These are phyloP conservation scores for Flaveria bidentis DNA, from an alignment of 129 eudicot species.

Conservation along the genomic window DNA sequence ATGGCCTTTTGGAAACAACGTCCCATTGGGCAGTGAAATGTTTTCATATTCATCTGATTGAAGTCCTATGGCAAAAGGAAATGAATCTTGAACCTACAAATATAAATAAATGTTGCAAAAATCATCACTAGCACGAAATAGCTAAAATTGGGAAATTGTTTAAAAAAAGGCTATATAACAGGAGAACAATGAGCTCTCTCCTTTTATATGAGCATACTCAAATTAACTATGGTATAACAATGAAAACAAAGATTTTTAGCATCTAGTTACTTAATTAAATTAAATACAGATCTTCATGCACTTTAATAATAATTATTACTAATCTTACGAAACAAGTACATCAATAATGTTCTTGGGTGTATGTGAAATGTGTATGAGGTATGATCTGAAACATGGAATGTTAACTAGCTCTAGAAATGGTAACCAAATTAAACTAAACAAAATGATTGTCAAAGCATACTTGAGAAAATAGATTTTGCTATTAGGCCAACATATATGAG, in stretches of 20 bases:
- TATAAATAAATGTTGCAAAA: conserved; percentile 13
- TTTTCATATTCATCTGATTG: conserved; percentile 55
- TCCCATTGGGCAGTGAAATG: conserved; percentile 49
- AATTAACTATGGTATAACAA: background rate
- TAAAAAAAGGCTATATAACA: background rate
- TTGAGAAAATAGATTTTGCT: background rate
- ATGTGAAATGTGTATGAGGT: background rate
- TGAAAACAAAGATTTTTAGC: background rate
- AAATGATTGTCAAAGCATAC: background rate
- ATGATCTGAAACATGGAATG: conserved; percentile 10
- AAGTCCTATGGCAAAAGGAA: conserved; percentile 84
- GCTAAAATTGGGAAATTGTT: background rate
- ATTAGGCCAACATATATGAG: background rate
- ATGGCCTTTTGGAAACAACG: conserved; percentile 69
- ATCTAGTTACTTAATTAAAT: conserved; percentile 5
- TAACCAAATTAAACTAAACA: background rate
- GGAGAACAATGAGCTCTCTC: background rate
- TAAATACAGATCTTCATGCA: background rate
- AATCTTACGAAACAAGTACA: conserved; percentile 5
- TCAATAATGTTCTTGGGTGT: background rate
- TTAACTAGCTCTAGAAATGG: background rate
- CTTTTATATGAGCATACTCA: background rate
- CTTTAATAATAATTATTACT: background rate
- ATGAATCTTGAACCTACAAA: conserved; percentile 87
- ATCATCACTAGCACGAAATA: conserved; percentile 7